Base-by-base conservation (phyloP, 1,284 basidiomycete species). In the Apiotrichum akiyoshidainum region DNA sequence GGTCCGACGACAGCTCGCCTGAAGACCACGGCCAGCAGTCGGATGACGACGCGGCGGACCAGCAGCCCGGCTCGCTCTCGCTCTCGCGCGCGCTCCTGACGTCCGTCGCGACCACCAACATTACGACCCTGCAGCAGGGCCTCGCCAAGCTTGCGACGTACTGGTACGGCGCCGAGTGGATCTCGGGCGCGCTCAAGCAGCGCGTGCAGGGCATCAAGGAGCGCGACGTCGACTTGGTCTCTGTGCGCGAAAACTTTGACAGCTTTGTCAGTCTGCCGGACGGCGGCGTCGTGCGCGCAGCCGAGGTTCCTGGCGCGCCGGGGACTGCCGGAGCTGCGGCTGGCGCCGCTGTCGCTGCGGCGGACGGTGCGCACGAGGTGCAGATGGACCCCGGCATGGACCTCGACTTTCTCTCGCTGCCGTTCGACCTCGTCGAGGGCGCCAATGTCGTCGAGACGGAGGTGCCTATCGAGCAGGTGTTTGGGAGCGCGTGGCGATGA, bases 111-210 rank as follows among this genome's bases (percentile, higher is more conserved):
- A 54, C 57, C 10, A 61, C 53, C 17, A 62, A 61, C 48, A 61
- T 68, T 33, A 51, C 66, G 8, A 64, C 65, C 10, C 52, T 65
- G 5, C 66, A 64, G 46, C 60, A 65, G 42, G 65, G 65, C 47
- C 53, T 68, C 5, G 53, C 63, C 7, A 66, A 65, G 22, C 64
- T 64, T 50, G 57, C 63, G 0, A 59, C 26, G 9, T 70, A 67
- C 50, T 68, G 68, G 68, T 57, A 54, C 9, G 66, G 68, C 5
- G 63, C 64, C 17, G 63, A 57, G 31, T 68, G 66, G 66, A 60
- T 70, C n/a, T 58, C 61, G 0, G 60, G 58, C 13, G 65, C 68
- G 9, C 54, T 69, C 3, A 46, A 44, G n/a, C 64, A 67, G 49
- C 58, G 66, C 31, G 55, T 65, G 11, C 49, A 55, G 16, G 69